Percentiles rank a stretch among this genome's conserved stretches.
Evolutionary conservation across 208 protist genomes (phyloP).

Genomic region (Wallacemonas sp.): DNA sequence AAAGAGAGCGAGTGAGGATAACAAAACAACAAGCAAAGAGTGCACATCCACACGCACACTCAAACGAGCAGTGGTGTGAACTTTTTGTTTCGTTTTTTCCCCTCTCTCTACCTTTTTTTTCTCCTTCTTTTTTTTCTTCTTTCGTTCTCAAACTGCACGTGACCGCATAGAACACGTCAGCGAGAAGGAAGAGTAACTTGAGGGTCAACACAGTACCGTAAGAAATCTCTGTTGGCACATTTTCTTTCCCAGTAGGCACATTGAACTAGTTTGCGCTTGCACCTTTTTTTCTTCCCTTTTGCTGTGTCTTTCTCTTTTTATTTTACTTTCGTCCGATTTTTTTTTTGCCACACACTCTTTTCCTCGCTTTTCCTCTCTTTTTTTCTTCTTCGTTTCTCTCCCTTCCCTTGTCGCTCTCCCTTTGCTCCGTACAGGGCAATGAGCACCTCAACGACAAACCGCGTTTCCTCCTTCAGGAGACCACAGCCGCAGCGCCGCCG

Average conservation of each 20-base stretch:
- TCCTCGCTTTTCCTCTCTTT: conserved; percentile 25
- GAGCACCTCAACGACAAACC: background rate
- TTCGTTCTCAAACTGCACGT: background rate
- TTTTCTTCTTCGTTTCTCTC: conserved; percentile 13
- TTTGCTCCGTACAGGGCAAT: too few species aligned
- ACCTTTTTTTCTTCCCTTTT: conserved; percentile 3
- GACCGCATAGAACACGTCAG: too few species aligned
- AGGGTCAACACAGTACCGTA: too few species aligned
- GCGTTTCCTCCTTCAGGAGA: conserved; percentile 27
- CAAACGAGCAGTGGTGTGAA: too few species aligned
- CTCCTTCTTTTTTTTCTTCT: conserved; percentile 15
- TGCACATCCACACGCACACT: too few species aligned
- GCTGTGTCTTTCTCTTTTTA: conserved; percentile 4
- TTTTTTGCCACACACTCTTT: conserved; percentile 11
- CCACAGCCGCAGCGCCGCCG: conserved; percentile 28
- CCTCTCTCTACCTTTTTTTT: conserved; percentile 18
- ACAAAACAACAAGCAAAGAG: too few species aligned
- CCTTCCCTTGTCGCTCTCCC: too few species aligned
- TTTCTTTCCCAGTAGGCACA: too few species aligned
- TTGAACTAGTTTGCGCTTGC: background rate
- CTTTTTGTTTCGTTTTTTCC: conserved; percentile 15
- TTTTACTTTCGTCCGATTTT: conserved; percentile 18
- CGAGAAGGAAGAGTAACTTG: too few species aligned
- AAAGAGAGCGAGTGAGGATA: too few species aligned
- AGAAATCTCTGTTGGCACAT: too few species aligned